Base-by-base conservation (phyloP, 306 rosid genomes). In the Ormosia semicastrata region DNA sequence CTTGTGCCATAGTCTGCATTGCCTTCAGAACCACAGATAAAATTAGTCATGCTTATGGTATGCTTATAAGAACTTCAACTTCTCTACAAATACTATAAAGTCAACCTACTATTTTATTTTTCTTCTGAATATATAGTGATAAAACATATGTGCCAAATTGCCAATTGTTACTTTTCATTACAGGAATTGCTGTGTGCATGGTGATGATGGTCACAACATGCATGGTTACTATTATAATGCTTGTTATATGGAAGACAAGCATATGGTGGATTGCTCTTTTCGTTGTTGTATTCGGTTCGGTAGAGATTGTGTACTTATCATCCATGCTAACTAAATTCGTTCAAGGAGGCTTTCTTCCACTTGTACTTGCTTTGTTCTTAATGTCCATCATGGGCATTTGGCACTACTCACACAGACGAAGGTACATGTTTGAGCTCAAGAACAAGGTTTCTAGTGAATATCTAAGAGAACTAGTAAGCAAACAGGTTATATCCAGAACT, bases 11-110 rank as follows among this genome's bases (percentile, higher is more conserved):
- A 4, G 91, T 74, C 50, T 81, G 77, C 5, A 79, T 75, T 0
- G 86, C 86, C 66, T 91, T 91, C 79, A 59, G 24, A 43, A 91
- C 90, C 53, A 89, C 92, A 4, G 75, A 43, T 0, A 89, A 89
- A 40, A 88, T 89, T 10, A 89, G 96, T 17, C 53, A 89, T 52
- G 96, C 93, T 6, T 91, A 91, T 3, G 97, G 91, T 80, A 85
- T 56, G 72, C 4, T 9, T 5, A 6, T 69, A 44, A 24, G 5
- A 57, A 41, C 83, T 41, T n/a, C 67, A 34, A 73, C 12, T 8
- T 29, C 75, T 65, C 15, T 14, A 41, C n/a, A 12, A 40, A 62
- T 2, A 1, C 18, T 8, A 10, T 59, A 0, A 24, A 64, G 24
- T 24, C 24, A 24, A 24, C 24, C 24, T 24, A 24, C 24, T 1